Evolutionary conservation across 192 early-diverging fungal species (phyloP), one percentile per base, ranked within the genome.

Genomic region (Borealophlyctis nickersoniae): DNA sequence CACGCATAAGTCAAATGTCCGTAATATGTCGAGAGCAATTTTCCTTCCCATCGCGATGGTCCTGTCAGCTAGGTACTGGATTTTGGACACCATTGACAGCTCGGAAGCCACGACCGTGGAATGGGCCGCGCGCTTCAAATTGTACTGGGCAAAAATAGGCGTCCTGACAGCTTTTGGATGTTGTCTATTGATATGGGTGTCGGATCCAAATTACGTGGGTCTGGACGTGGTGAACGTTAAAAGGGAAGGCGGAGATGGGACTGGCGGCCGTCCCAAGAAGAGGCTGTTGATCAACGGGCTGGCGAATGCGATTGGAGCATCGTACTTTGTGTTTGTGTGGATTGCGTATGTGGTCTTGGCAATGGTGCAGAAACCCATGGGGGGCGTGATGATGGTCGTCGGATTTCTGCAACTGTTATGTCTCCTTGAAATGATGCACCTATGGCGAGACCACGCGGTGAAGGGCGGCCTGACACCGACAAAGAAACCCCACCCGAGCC

Each of bases 21-120:
- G 92, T 87, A 3, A 83, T 93, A 27, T 98, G 96, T 60, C 88
- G 94, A 26, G 91, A 92, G 58, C 94, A 98, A 60, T 51, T n/a
- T 19, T 71, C 29, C 4, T 76, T 0, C 72, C 74, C 4, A n/a
- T 54, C 13, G 67, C 55, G 14, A 51, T 76, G 33, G 39, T 53
- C 4, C 50, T 67, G 7, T 58, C 62, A 27, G 67, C 62, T 28
- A 50, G 70, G 24, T 81, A 81, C 66, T 81, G 80, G 80, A 29
- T 49, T 1, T 28, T 81, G 30, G 80, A 81, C 54, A 74, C 76
- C 27, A 27, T 81, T 16, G 74, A 81, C 29, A 70, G 64, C 24
- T 60, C 70, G 26, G 61, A 52, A 11, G 62, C 56, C 2, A 28
- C 49, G 2, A 36, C 30, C 9, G 39, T 14, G 4, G 50, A 22